phyloP scores from a whole-genome alignment of 2,329 filamentous ascomycete species.

The Aspergillus brasiliensis region DNA sequence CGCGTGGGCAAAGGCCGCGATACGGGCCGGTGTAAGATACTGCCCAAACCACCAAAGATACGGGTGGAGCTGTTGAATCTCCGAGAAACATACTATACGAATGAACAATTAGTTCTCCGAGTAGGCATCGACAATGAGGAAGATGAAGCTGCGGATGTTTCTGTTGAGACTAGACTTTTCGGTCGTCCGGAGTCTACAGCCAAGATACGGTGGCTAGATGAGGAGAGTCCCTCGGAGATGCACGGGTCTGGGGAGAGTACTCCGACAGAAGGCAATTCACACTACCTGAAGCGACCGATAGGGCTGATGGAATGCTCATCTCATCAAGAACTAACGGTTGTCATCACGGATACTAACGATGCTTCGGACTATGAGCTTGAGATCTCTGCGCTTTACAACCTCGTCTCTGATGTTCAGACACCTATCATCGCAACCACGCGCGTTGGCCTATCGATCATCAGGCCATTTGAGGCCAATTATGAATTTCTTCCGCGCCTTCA shows the following conservation, averaged over 20 bases:
- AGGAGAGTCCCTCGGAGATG: constrained; percentile 27
- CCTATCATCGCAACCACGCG: constrained; percentile 73
- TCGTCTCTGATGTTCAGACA: constrained; percentile 77
- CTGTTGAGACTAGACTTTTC: constrained; percentile 68
- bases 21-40: constrained; percentile 65
- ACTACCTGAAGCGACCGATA: constrained; percentile 37
- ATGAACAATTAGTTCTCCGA: constrained; percentile 70
- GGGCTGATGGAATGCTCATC: constrained; percentile 38
- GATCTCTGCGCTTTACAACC: constrained; percentile 73
- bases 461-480: constrained; percentile 89
- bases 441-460: constrained; percentile 71
- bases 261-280: constrained; percentile 30
- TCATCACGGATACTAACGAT: constrained; percentile 56
- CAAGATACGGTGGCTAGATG: constrained; percentile 50
- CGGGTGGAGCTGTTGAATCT: constrained; percentile 68
- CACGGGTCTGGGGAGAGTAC: constrained; percentile 27
- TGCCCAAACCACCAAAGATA: constrained; percentile 91
- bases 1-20: constrained; percentile 50
- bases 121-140: constrained; percentile 80
- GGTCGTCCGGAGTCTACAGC: constrained; percentile 56
- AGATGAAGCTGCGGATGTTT: constrained; percentile 73
- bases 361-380: constrained; percentile 67
- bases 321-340: constrained; percentile 36
- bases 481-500: constrained; percentile 81
- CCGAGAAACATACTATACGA: constrained; percentile 76